phyloP scores from a whole-genome alignment of 1,139 yeast genomes.

The Suhomyces coccinellae region DNA sequence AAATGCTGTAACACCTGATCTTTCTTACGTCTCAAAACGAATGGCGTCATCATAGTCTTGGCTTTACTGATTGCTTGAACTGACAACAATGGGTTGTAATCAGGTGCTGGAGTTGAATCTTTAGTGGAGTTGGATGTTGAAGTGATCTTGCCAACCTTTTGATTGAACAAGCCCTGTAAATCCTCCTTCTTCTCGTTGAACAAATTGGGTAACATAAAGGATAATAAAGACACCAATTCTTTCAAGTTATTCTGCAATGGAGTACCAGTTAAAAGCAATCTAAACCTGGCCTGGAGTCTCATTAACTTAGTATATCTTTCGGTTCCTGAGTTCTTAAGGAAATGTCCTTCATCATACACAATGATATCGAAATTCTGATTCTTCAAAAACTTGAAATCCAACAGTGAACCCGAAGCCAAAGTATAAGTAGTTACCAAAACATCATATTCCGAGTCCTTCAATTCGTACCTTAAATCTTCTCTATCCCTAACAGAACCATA shows the following conservation, averaged over 20 bases:
- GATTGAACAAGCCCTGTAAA: slow-evolving; percentile 77
- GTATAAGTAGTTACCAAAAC: slow-evolving; percentile 93
- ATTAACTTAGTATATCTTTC: slow-evolving; percentile 86
- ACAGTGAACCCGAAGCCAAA: slow-evolving; percentile 82
- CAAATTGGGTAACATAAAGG: slow-evolving; percentile 84
- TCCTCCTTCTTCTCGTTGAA: slow-evolving; percentile 84
- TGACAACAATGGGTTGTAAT: slow-evolving; percentile 78
- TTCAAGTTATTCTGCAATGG: slow-evolving; percentile 91
- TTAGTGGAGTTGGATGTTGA: slow-evolving; percentile 12
- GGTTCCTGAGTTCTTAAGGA: slow-evolving; percentile 84
- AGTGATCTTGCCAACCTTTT: slow-evolving; percentile 63
- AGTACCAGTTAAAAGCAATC: slow-evolving; percentile 90
- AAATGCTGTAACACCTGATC: slow-evolving; percentile 87
- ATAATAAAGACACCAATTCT: slow-evolving; percentile 84
- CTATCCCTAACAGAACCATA: slow-evolving; percentile 88
- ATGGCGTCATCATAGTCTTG: slow-evolving; percentile 97
- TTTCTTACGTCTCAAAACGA: slow-evolving; percentile 87
- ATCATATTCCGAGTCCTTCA: slow-evolving; percentile 69
- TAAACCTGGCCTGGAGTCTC: slow-evolving; percentile 76
- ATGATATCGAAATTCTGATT: slow-evolving; percentile 78
- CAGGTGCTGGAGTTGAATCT: slow-evolving; percentile 16
- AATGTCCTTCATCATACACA: slow-evolving; percentile 96
- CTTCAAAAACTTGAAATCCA: slow-evolving; percentile 77
- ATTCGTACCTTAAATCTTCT: slow-evolving; percentile 73
- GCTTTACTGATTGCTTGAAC: slow-evolving; percentile 92